phyloP scores from a whole-genome alignment of 2,329 filamentous ascomycete genomes.

The Dactylonectria macrodidyma region DNA sequence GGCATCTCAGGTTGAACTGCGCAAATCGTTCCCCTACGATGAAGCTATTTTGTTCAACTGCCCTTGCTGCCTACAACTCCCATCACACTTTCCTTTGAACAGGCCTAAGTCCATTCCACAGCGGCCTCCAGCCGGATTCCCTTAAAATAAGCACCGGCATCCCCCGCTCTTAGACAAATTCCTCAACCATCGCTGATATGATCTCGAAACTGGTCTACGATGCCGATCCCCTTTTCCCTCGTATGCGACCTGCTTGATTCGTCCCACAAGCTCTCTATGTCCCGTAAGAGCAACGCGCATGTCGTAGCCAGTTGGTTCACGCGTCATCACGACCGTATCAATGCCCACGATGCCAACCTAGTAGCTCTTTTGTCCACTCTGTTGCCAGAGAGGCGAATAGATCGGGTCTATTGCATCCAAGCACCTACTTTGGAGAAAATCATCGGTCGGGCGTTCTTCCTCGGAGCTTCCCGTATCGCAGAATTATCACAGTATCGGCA shows the following conservation, averaged over 20 bases:
- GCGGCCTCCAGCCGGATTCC: not conserved
- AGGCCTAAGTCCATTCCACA: not conserved
- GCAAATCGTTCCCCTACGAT: slow-evolving; percentile 13
- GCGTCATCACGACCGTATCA: slow-evolving; percentile 71
- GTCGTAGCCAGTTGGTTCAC: slow-evolving; percentile 78
- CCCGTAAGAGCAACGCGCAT: slow-evolving; percentile 50
- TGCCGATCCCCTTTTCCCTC: slow-evolving; percentile 78
- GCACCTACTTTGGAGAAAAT: slow-evolving; percentile 73
- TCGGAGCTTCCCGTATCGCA: slow-evolving; percentile 73
- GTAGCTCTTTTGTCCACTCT: slow-evolving; percentile 81
- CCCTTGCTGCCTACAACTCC: slow-evolving; percentile 33
- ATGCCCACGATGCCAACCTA: slow-evolving; percentile 69
- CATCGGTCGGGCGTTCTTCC: slow-evolving; percentile 76
- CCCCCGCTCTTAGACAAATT: slow-evolving; percentile 11
- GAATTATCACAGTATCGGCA: slow-evolving; percentile 75
- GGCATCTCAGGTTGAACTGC: slow-evolving; percentile 12
- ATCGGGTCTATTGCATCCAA: slow-evolving; percentile 83
- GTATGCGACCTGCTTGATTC: slow-evolving; percentile 82
- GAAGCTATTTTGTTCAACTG: slow-evolving; percentile 14
- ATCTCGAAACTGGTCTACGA: slow-evolving; percentile 49
- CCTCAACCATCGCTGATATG: slow-evolving; percentile 18
- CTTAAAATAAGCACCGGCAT: slow-evolving; percentile 1
- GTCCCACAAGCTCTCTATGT: slow-evolving; percentile 65
- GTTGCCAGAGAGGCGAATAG: slow-evolving; percentile 81
- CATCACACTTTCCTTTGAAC: slow-evolving; percentile 1